Percentiles rank a stretch among this genome's conserved stretches.
Conservation (phyloP, 1,284 basidiomycete genomes). For the Sanghuangporus baumii region DNA sequence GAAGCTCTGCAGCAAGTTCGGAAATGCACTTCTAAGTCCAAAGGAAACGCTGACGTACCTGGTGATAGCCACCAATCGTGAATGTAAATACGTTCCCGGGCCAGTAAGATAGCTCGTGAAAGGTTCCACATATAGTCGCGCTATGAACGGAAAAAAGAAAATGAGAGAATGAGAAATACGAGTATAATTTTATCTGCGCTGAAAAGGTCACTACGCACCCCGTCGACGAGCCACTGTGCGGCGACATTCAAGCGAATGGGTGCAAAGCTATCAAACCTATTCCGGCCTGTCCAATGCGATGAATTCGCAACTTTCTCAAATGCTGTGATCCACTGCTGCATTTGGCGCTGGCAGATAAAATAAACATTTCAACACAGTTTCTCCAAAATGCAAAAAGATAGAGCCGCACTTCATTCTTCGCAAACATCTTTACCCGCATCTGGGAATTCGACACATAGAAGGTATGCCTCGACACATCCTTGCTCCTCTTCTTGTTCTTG, state of each 20-base stretch:
- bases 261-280: slow-evolving; percentile 92
- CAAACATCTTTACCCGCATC: slow-evolving; percentile 81
- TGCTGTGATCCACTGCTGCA: slow-evolving; percentile 96
- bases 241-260: slow-evolving; percentile 91
- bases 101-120: slow-evolving; percentile 88
- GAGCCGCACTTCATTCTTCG: slow-evolving; percentile 71
- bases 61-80: slow-evolving; percentile 96
- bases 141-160: slow-evolving; percentile 39
- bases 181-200: too few relatives aligned
- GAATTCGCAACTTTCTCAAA: slow-evolving; percentile 79
- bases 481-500: slow-evolving; percentile 37
- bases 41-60: slow-evolving; percentile 36
- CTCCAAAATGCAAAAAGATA: neutral
- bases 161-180: too few relatives aligned
- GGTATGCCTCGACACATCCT: slow-evolving; percentile 82
- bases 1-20: slow-evolving; percentile 55
- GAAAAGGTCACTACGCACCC: slow-evolving; percentile 44
- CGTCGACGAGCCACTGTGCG: slow-evolving; percentile 99
- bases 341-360: slow-evolving; percentile 63
- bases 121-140: slow-evolving; percentile 98
- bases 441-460: slow-evolving; percentile 95
- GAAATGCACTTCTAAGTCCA: neutral
- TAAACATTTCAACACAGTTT: neutral
- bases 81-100: slow-evolving; percentile 87
- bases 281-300: slow-evolving; percentile 76